phyloP scores from a whole-genome alignment of 163 green algal species.

The Scenedesmus sp. region DNA sequence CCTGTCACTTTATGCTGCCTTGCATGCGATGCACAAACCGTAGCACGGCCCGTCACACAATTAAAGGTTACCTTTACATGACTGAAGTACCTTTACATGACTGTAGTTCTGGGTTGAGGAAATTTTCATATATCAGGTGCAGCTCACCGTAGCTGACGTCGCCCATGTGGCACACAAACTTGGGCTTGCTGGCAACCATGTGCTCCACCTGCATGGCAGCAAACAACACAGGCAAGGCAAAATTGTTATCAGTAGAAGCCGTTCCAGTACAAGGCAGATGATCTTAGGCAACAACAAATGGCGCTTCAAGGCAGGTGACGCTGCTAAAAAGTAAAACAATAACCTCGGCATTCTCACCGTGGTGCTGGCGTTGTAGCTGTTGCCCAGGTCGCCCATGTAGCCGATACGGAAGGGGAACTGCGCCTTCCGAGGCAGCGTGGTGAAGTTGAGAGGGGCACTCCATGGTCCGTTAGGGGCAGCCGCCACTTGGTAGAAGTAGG shows the following conservation, averaged over 20 bases:
- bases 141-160: background rate
- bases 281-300: too few species aligned
- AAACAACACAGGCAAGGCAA: background rate
- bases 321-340: too few species aligned
- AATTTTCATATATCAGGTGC: too few species aligned
- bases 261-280: too few species aligned
- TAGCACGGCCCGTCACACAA: too few species aligned
- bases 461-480: background rate
- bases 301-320: too few species aligned
- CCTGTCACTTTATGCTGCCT: too few species aligned
- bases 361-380: background rate
- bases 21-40: too few species aligned
- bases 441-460: background rate
- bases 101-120: too few species aligned
- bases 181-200: background rate
- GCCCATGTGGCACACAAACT: background rate
- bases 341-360: background rate
- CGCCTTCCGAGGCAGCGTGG: background rate
- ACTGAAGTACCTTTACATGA: too few species aligned
- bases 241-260: background rate
- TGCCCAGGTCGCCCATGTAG: background rate
- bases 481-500: background rate
- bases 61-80: too few species aligned
- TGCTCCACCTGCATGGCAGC: background rate
- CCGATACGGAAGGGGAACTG: background rate